phyloP scores from a whole-genome alignment of 371 early-diverging fungal species.

The Mortierella sp. region DNA sequence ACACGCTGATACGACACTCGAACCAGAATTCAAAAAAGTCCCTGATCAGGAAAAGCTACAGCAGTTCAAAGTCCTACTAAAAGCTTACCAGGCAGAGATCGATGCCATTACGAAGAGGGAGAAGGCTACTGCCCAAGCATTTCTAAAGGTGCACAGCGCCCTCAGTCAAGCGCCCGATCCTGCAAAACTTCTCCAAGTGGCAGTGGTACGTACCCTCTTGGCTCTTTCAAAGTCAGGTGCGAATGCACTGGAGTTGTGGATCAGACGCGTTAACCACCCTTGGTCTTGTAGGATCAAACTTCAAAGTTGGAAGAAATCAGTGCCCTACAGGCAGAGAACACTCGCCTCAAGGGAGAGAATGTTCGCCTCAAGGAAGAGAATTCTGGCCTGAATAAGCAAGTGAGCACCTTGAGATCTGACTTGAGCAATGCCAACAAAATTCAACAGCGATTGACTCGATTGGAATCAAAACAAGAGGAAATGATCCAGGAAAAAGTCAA shows the following conservation, averaged over 20 bases:
- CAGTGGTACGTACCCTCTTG: constrained; percentile 18
- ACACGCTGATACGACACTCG: no score
- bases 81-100: constrained; percentile 92
- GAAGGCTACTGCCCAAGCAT: constrained; percentile 85
- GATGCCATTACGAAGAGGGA: constrained; percentile 87
- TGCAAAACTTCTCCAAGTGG: constrained; percentile 54
- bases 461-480: constrained; percentile 57
- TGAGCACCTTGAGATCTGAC: constrained; percentile 54
- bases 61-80: constrained; percentile 77
- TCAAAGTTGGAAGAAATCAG: constrained; percentile 61
- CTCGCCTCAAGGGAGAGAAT: constrained; percentile 35
- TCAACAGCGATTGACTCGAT: constrained; percentile 64
- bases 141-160: constrained; percentile 81
- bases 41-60: constrained; percentile 81
- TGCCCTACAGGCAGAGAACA: constrained; percentile 57
- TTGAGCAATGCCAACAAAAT: constrained; percentile 63
- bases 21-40: constrained; percentile 83
- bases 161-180: constrained; percentile 92
- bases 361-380: constrained; percentile 65
- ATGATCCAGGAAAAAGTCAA: constrained; percentile 53
- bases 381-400: constrained; percentile 55
- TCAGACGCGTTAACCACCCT: no score
- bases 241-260: no score
- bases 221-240: not conserved
- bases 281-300: constrained; percentile 65